These are phyloP conservation scores for Raphidocelis subcapitata DNA, from an alignment of 139 green algal species.

Conservation along the genomic window DNA sequence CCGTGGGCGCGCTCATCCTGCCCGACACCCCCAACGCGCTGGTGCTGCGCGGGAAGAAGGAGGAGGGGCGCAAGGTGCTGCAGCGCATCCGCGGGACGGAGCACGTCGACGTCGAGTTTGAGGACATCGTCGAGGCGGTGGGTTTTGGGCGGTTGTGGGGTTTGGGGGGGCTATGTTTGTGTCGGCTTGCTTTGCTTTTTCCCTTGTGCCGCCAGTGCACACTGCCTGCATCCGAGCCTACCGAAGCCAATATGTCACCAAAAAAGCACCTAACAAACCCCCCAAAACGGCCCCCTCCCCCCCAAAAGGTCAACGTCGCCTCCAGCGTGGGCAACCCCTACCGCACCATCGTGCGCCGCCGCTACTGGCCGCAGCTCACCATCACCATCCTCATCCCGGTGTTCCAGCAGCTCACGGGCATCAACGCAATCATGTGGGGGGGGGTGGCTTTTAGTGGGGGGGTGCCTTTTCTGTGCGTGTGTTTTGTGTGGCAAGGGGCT, in stretches of 20 bases:
- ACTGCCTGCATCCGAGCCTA: too few species aligned
- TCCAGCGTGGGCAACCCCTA: constrained; percentile 34
- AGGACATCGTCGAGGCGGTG: constrained; percentile 47
- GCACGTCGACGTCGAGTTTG: constrained; percentile 45
- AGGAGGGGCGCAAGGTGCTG: constrained; percentile 52
- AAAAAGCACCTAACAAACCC: constrained; percentile 8
- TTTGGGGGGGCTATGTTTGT: not conserved
- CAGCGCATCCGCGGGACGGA: constrained; percentile 47
- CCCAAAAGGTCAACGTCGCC: constrained; percentile 5
- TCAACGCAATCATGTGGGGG: constrained; percentile 3
- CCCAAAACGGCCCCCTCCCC: too few species aligned
- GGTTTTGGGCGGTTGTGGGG: not conserved
- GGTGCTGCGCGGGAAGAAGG: constrained; percentile 60
- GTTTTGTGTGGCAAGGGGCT: not conserved
- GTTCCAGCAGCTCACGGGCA: constrained; percentile 67
- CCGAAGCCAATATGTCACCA: too few species aligned
- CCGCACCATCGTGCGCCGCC: constrained; percentile 25
- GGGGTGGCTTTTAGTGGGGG: too few species aligned
- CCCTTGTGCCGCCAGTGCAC: not conserved
- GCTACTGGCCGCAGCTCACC: constrained; percentile 56
- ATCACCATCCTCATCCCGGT: constrained; percentile 47
- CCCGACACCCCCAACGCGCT: constrained; percentile 80
- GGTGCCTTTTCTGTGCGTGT: too few species aligned
- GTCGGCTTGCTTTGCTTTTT: not conserved
- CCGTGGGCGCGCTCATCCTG: constrained; percentile 63